phyloP scores from a whole-genome alignment of 2,329 filamentous ascomycete genomes.

The Pseudogymnoascus sp. region DNA sequence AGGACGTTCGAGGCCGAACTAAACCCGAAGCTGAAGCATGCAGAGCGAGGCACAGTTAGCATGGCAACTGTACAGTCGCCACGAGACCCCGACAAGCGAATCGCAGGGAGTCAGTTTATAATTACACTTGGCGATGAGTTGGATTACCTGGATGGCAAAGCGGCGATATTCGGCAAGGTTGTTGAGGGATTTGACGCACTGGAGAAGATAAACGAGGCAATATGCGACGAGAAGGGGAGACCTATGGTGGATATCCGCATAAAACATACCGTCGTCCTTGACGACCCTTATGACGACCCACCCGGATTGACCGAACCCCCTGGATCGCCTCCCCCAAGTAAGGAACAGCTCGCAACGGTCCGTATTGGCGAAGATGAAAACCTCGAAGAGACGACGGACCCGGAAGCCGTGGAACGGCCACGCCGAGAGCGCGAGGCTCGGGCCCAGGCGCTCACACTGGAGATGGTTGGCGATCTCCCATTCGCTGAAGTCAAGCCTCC shows the following conservation, averaged over 20 bases:
- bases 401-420: conserved; percentile 69
- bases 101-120: conserved; percentile 89
- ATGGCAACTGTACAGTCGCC: conserved; percentile 86
- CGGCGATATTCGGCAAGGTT: conserved; percentile 90
- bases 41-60: conserved; percentile 85
- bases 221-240: conserved; percentile 77
- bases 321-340: conserved; percentile 71
- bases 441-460: conserved; percentile 87
- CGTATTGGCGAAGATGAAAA: conserved; percentile 86
- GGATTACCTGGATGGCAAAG: conserved; percentile 86
- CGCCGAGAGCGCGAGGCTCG: conserved; percentile 85
- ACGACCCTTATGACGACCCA: conserved; percentile 87
- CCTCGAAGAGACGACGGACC: conserved; percentile 66
- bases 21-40: conserved; percentile 80
- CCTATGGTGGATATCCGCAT: conserved; percentile 93
- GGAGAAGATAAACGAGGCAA: conserved; percentile 87
- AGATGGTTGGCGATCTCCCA: conserved; percentile 95
- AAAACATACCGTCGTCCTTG: conserved; percentile 83
- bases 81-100: conserved; percentile 69
- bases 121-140: conserved; percentile 85
- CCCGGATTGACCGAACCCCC: conserved; percentile 68
- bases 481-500: conserved; percentile 97
- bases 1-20: conserved; percentile 80
- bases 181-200: conserved; percentile 93
- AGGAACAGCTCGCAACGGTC: conserved; percentile 82